Evolutionary conservation across 495 filamentous ascomycete genomes (phyloP).

Genomic region (Lasiosphaeris hirsuta): DNA sequence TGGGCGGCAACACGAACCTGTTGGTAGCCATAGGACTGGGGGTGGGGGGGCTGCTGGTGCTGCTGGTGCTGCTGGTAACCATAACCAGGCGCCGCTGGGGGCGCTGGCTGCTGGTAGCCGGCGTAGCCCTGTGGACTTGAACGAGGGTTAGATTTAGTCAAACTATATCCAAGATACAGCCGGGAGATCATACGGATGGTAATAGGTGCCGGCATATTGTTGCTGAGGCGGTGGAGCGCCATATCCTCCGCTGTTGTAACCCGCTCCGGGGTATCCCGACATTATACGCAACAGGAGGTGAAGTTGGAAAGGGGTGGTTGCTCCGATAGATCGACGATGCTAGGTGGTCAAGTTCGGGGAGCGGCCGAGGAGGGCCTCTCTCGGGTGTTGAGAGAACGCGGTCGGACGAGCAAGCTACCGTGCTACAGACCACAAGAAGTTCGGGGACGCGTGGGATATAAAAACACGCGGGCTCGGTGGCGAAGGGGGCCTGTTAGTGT

Average conservation of each 20-base stretch:
- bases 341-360: constrained; percentile 2
- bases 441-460: constrained; percentile 10
- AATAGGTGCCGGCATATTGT: constrained; percentile 37
- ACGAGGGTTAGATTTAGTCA: constrained; percentile 5
- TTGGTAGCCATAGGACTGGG: constrained; percentile 35
- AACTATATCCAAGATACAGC: neutral
- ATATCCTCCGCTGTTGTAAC: constrained; percentile 40
- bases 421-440: neutral
- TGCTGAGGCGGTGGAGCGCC: constrained; percentile 36
- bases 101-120: constrained; percentile 24
- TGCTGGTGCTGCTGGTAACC: constrained; percentile 48
- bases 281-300: constrained; percentile 17
- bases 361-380: constrained; percentile 18
- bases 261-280: constrained; percentile 41
- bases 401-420: neutral
- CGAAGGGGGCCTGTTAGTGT: neutral
- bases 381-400: constrained; percentile 11
- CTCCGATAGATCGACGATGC: no score
- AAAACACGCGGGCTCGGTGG: neutral
- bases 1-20: constrained; percentile 14
- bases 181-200: constrained; percentile 36
- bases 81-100: constrained; percentile 38
- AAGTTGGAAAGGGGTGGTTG: neutral
- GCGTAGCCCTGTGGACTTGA: constrained; percentile 20
- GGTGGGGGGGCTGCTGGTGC: no score